Conservation (phyloP, 2,329 filamentous ascomycete species). For the Aspergillus sp. region DNA sequence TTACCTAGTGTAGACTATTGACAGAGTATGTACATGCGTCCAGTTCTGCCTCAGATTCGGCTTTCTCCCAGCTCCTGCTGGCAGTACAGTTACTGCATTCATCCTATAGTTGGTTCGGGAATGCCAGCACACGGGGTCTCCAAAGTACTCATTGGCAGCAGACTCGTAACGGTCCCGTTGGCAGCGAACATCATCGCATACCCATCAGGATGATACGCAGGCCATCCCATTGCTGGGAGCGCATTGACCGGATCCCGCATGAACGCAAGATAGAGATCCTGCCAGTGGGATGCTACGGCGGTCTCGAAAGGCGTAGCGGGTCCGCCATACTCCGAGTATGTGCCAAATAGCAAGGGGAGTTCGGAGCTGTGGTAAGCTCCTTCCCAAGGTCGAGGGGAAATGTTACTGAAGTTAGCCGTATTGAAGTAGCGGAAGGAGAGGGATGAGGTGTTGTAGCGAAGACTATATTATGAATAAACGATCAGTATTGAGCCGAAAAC, state of each 20-base stretch:
- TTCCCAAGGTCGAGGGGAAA: conserved; percentile 7
- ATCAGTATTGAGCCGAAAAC: not conserved
- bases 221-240: not conserved
- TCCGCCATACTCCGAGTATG: conserved; percentile 1
- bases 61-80: too few species aligned
- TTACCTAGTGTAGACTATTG: too few species aligned
- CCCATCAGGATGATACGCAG: not conserved
- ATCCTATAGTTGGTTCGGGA: not conserved
- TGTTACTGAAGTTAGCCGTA: conserved; percentile 6
- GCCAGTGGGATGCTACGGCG: not conserved
- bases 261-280: not conserved
- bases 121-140: not conserved
- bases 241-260: conserved; percentile 1
- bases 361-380: conserved; percentile 7
- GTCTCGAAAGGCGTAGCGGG: not conserved
- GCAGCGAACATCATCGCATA: not conserved
- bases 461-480: not conserved
- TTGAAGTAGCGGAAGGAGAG: conserved; percentile 7
- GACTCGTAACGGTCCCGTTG: not conserved
- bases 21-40: too few species aligned
- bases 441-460: conserved; percentile 1
- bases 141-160: not conserved
- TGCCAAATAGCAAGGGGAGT: conserved; percentile 8
- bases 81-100: not conserved
- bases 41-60: too few species aligned